A percentile compares a stretch with the other conserved stretches of the same genome.
These are phyloP conservation scores for Mycosphaerella sp. DNA, from an alignment of 2,329 filamentous ascomycete genomes.

Conservation along the genomic window DNA sequence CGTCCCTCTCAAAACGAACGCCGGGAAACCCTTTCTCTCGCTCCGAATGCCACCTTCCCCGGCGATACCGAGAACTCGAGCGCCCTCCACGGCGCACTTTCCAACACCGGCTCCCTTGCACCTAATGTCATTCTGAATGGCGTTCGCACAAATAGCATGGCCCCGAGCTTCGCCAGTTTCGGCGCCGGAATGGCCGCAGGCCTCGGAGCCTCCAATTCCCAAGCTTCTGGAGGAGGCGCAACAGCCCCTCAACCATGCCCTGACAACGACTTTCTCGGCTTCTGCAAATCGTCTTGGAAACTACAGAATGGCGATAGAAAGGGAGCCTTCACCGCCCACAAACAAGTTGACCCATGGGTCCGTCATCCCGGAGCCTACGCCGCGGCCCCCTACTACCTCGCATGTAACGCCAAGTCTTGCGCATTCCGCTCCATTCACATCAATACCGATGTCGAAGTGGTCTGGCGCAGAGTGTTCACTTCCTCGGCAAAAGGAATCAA, in stretches of 20 bases:
- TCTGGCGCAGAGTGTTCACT: slow-evolving; percentile 28
- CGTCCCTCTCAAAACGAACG: slow-evolving; percentile 14
- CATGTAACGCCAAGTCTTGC: slow-evolving; percentile 41
- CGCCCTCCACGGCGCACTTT: slow-evolving; percentile 1
- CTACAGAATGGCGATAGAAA: slow-evolving; percentile 33
- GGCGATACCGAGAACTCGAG: background rate
- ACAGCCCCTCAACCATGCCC: slow-evolving; percentile 27
- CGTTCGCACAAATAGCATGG: slow-evolving; percentile 15
- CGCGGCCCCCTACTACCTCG: slow-evolving; percentile 29
- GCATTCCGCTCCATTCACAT: slow-evolving; percentile 41
- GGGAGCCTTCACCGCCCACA: slow-evolving; percentile 29
- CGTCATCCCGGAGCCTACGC: slow-evolving; percentile 23
- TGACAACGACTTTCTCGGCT: slow-evolving; percentile 35
- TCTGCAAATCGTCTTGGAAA: slow-evolving; percentile 45
- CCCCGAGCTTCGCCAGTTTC: slow-evolving; percentile 7
- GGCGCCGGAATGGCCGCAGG: slow-evolving; percentile 8
- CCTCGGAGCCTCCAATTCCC: background rate
- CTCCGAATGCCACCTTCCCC: slow-evolving; percentile 9
- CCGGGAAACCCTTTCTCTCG: slow-evolving; percentile 19
- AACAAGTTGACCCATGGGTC: slow-evolving; percentile 24
- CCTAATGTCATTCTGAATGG: slow-evolving; percentile 15
- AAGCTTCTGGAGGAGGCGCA: slow-evolving; percentile 8
- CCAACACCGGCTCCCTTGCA: slow-evolving; percentile 8
- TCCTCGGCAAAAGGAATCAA: slow-evolving; percentile 34
- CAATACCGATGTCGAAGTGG: slow-evolving; percentile 24